Conservation (phyloP, 352 stramenopile species). For the Phytophthora cactorum region DNA sequence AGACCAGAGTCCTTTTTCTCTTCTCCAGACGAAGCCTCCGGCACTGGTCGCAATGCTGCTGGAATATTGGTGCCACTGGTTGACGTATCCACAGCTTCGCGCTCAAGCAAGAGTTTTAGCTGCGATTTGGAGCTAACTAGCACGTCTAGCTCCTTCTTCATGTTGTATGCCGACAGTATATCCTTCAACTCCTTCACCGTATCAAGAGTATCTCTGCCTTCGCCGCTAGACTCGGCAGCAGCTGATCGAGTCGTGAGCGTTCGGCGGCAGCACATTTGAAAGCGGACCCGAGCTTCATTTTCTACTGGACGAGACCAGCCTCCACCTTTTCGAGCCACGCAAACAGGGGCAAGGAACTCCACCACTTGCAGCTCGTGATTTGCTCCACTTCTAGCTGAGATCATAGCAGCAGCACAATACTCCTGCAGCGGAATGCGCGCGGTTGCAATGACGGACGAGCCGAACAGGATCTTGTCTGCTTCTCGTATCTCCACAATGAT, state of each 20-base stretch:
- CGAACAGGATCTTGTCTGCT: constrained; percentile 72
- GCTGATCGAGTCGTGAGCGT: constrained; percentile 27
- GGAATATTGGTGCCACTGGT: constrained; percentile 51
- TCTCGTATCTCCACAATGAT: constrained; percentile 75
- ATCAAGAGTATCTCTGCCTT: constrained; percentile 21
- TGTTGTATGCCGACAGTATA: constrained; percentile 44
- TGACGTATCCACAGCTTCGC: constrained; percentile 75
- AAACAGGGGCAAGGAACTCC: constrained; percentile 57
- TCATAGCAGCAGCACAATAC: constrained; percentile 52
- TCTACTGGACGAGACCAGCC: constrained; percentile 17
- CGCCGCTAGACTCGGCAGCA: constrained; percentile 21
- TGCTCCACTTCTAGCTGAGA: constrained; percentile 18
- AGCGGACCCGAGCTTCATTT: constrained; percentile 46
- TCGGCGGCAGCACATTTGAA: constrained; percentile 56
- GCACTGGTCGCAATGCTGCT: constrained; percentile 24
- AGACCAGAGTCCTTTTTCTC: constrained; percentile 41
- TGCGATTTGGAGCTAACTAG: constrained; percentile 73
- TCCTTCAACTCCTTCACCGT: constrained; percentile 36
- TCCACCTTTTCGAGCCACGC: constrained; percentile 34
- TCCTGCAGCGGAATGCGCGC: constrained; percentile 54
- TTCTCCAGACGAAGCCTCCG: constrained; percentile 22
- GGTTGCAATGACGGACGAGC: constrained; percentile 65
- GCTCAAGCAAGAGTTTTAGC: constrained; percentile 70
- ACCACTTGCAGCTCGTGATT: constrained; percentile 40
- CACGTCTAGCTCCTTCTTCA: constrained; percentile 61